Base-by-base conservation (phyloP, 805 yeast genomes). In the Saturnispora ahearnii region DNA sequence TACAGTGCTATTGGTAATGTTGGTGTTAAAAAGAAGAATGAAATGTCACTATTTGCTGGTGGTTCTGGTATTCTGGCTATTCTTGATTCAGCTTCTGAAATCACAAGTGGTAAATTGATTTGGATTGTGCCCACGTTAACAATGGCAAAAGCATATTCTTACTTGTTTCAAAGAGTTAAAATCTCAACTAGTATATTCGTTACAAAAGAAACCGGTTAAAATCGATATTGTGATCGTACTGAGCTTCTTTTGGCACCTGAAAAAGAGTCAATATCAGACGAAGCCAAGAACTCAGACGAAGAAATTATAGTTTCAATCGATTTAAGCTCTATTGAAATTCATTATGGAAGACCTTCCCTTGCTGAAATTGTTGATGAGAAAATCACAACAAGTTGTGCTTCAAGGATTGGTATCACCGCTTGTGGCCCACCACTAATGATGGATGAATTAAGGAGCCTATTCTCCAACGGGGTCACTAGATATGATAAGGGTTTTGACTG, bases 11-110 rank as follows among this genome's bases (percentile, higher is more conserved):
- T 87, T 1, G 69, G 71, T 40, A 54, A 73, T 3, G 59, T 76
- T 5, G 75, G 81, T 1, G 65, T 78, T 12, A 65, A 65, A 21
- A 66, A 68, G 45, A 81, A 74, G 55, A 73, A 78, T 43, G 71
- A 73, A 47, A 72, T 77, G 4, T 63, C 81, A 5, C 70, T 81
- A 42, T 51, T 83, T 24, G 83, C 88, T 5, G 89, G 87, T 40
- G 91, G 93, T 22, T 74, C 77, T 45, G 93, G 91, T 44, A 69
- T 82, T 45, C 82, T 90, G 0, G 84, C 79, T n/a, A 65, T 73
- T 21, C 64, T 66, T 46, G 69, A 72, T 18, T 74, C 72, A 56
- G 72, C 70, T 2, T 7, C 44, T 2, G 42, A 48, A 6, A 44
- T 58, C 71, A 61, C 61, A 18, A 51, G 47, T 5, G 64, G 72